Base-by-base conservation (phyloP, 2,329 filamentous ascomycete genomes). In the Tolypocladium pustulatum region DNA sequence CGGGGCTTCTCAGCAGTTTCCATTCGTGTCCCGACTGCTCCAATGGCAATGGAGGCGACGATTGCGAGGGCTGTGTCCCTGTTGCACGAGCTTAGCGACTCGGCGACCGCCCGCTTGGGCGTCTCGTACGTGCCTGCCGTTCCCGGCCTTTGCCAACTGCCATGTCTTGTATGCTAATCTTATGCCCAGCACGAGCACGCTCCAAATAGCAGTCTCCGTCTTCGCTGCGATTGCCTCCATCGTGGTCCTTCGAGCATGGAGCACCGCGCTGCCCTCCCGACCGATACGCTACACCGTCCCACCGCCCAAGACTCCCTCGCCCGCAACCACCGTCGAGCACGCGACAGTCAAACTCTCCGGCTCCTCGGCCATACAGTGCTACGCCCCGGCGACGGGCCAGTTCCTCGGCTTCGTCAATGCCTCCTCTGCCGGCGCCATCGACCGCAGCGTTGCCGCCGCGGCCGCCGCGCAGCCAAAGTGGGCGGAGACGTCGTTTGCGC, bases 351-450 rank as follows among this genome's bases (percentile, higher is more conserved):
- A 86, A 74, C 79, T 83, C n/a, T 70, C 83, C 1, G 85, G 84
- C 20, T 85, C 84, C 43, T 81, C 82, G 1, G 81, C 85, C 9
- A 86, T 95, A 61, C 89, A 90, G 74, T 95, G 90, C 75, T 94
- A 94, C 72, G 89, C 88, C 51, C 94, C 94, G 1, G 93, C 93
- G 1, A 97, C 91, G 30, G 94, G 94, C 62, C 83, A 89, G 67
- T 83, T 90, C 60, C 84, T 99, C 32, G 91, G 90, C 57, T 79
- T 84, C 64, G 80, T 93, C 72, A 90, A 89, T 71, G 90, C 93
- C 22, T 84, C 86, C 10, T 91, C 90, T 1, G 76, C 84, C 2
- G 84, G 86, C 59, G 88, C 85, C 61, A 90, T 99, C 69, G 90
- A 99, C 72, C 79, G 84, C 60, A 86, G 87, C 34, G 83, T 99